phyloP scores from a whole-genome alignment of 768 basidiomycete genomes.

The Collybiopsis luxurians region DNA sequence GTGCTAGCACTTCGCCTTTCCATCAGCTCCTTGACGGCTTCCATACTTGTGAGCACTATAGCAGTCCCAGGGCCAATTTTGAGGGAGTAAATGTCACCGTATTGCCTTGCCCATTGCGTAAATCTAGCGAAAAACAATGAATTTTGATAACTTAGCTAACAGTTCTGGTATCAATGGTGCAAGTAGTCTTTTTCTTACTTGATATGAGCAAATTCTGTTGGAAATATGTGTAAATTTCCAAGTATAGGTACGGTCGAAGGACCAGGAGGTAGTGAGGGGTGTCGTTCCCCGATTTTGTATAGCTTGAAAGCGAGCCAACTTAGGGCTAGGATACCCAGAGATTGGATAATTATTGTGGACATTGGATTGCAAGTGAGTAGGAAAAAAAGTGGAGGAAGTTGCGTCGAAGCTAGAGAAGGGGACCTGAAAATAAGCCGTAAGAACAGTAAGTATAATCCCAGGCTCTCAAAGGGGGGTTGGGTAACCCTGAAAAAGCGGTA shows the following conservation, averaged over 20 bases:
- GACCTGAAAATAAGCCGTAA: too few relatives aligned
- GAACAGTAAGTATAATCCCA: too few relatives aligned
- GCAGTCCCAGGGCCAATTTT: constrained; percentile 19
- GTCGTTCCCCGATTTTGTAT: constrained; percentile 8
- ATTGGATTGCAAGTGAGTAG: too few relatives aligned
- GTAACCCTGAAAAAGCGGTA: too few relatives aligned
- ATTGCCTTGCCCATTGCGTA: constrained; percentile 24
- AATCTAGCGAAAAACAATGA: constrained; percentile 12
- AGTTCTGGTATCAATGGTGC: too few relatives aligned
- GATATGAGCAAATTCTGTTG: constrained; percentile 9
- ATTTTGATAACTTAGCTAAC: too few relatives aligned
- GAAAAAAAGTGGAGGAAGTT: too few relatives aligned
- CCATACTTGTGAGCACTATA: constrained; percentile 21
- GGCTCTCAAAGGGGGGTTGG: too few relatives aligned
- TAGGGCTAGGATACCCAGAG: too few relatives aligned
- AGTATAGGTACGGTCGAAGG: constrained; percentile 14
- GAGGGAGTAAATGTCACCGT: constrained; percentile 25
- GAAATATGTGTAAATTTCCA: constrained; percentile 15
- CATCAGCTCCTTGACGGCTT: constrained; percentile 23
- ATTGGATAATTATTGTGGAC: too few relatives aligned
- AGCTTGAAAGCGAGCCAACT: neutral
- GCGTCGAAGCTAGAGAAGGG: too few relatives aligned
- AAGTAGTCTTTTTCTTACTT: constrained; percentile 2
- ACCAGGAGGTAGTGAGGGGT: constrained; percentile 10
- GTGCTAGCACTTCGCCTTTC: constrained; percentile 23